phyloP scores from a whole-genome alignment of 768 basidiomycete species.

The Amanita subjunquillea region DNA sequence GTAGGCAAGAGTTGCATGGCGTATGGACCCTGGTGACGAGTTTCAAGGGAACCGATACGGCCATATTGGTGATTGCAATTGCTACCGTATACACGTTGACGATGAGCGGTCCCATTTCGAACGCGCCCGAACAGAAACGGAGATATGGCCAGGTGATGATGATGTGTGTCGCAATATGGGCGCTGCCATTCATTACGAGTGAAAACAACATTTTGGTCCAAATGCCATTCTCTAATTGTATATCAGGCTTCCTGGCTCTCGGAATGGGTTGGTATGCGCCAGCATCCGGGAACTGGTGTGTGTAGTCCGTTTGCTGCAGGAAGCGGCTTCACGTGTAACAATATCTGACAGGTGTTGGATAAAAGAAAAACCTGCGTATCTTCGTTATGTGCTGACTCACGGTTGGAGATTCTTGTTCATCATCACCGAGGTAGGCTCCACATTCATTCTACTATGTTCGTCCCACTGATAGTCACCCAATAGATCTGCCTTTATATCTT shows the following conservation, averaged over 20 bases:
- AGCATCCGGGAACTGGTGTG: conserved; percentile 10
- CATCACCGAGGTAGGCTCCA: conserved; percentile 14
- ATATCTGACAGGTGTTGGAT: conserved; percentile 10
- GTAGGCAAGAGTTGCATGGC: not conserved
- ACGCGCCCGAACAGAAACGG: not conserved
- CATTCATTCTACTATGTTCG: not conserved
- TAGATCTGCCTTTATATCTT: not conserved
- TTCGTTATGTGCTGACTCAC: conserved; percentile 10
- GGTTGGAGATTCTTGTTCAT: conserved; percentile 11
- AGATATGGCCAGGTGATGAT: not conserved
- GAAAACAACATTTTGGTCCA: not conserved
- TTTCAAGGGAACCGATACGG: conserved; percentile 8
- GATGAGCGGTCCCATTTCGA: not conserved
- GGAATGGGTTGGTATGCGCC: conserved; percentile 10
- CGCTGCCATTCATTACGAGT: not conserved
- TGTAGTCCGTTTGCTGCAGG: not conserved
- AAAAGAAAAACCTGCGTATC: conserved; percentile 5
- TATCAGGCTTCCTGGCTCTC: conserved; percentile 8
- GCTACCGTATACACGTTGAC: conserved; percentile 10
- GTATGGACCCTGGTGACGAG: not conserved
- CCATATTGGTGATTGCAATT: conserved; percentile 10
- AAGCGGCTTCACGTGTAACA: not conserved
- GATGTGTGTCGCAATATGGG: not conserved
- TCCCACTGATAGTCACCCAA: too few relatives aligned
- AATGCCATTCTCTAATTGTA: not conserved